Evolutionary conservation across 2,329 filamentous ascomycete genomes (phyloP).

Genomic region (Xylaria sp.): DNA sequence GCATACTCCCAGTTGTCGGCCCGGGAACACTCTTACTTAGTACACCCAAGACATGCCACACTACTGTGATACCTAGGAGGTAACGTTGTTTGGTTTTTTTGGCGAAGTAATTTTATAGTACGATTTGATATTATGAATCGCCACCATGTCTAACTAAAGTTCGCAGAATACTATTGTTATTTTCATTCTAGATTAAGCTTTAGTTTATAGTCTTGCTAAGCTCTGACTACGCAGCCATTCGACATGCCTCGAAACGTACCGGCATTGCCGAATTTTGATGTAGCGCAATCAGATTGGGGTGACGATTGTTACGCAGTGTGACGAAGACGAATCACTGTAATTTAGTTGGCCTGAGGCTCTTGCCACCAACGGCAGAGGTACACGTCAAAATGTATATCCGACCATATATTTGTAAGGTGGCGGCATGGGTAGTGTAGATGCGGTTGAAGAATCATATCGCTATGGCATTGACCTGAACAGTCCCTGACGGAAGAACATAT

Average conservation of each 20-base stretch:
- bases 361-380: not conserved
- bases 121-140: too few species aligned
- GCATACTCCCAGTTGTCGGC: not conserved
- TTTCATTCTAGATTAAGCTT: too few species aligned
- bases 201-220: too few species aligned
- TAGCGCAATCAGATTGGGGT: not conserved
- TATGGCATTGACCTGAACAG: not conserved
- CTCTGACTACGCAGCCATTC: not conserved
- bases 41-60: not conserved
- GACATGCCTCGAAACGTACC: not conserved
- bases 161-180: too few species aligned
- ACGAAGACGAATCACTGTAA: not conserved
- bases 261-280: not conserved
- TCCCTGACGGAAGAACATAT: not conserved
- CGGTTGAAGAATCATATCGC: too few species aligned
- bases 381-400: not conserved
- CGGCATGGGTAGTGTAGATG: too few species aligned
- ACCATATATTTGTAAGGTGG: not conserved
- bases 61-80: not conserved
- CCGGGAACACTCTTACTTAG: not conserved
- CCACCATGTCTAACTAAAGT: too few species aligned
- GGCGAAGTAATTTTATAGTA: too few species aligned
- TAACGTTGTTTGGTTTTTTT: not conserved
- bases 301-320: not conserved
- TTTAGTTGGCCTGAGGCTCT: conserved; percentile 20